phyloP scores from a whole-genome alignment of 768 basidiomycete species.

The Tulasnella sp. region DNA sequence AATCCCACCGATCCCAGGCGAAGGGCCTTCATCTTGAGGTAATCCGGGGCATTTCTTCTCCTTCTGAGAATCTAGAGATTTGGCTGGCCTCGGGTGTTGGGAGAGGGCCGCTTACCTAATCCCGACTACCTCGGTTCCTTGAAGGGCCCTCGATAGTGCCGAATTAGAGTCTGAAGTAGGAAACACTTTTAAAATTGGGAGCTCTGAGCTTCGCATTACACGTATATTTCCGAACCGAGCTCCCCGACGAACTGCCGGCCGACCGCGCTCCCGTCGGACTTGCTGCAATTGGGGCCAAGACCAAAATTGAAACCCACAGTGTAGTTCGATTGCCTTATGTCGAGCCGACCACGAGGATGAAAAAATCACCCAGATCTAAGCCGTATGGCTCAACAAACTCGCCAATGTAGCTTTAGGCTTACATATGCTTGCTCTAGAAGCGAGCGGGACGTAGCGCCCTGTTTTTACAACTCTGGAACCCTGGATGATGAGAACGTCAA shows the following conservation, averaged over 20 bases:
- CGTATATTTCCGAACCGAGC: neutral
- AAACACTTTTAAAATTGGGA: neutral
- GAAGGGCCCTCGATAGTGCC: no score
- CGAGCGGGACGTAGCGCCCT: neutral
- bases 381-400: no score
- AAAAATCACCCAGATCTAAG: neutral
- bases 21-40: no score
- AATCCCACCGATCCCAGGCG: no score
- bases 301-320: neutral
- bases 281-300: neutral
- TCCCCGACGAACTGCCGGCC: constrained; percentile 2
- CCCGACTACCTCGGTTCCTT: no score
- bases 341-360: neutral
- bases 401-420: neutral
- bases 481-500: no score
- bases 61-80: no score
- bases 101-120: neutral
- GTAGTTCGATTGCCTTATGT: neutral
- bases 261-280: neutral
- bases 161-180: neutral
- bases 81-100: neutral
- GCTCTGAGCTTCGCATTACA: neutral
- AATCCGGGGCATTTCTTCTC: neutral
- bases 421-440: neutral
- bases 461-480: neutral